Conservation (phyloP, 2,329 filamentous ascomycete genomes). For the Arthroderma sp. region DNA sequence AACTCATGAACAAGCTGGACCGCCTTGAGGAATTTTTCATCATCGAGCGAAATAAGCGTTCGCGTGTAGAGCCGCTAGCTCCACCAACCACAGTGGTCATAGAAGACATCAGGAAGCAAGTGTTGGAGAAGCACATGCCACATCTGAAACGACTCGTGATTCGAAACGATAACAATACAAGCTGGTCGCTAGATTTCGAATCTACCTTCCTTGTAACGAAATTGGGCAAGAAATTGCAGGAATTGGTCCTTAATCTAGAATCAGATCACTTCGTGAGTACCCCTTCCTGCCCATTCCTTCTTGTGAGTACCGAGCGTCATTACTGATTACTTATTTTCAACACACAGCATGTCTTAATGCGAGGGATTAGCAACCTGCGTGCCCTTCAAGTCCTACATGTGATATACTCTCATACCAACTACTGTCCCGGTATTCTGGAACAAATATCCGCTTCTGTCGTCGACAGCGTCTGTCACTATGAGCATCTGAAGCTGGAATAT, state of each 20-base stretch:
- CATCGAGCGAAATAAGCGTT: conserved; percentile 41
- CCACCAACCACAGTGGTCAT: conserved; percentile 39
- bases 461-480: conserved; percentile 13
- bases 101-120: conserved; percentile 44
- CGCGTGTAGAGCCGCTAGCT: conserved; percentile 41
- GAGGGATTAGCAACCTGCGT: conserved; percentile 10
- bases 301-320: no score
- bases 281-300: neutral
- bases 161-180: conserved; percentile 40
- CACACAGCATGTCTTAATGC: conserved; percentile 14
- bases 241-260: conserved; percentile 13
- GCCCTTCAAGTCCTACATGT: conserved; percentile 15
- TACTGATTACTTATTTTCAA: neutral
- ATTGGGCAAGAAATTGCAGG: conserved; percentile 10
- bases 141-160: conserved; percentile 46
- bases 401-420: conserved; percentile 11
- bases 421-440: conserved; percentile 9
- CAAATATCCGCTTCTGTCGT: conserved; percentile 12
- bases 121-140: conserved; percentile 45
- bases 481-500: conserved; percentile 12
- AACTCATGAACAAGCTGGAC: conserved; percentile 42
- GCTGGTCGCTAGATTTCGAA: conserved; percentile 37
- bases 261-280: conserved; percentile 14
- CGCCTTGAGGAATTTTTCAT: conserved; percentile 47
- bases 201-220: conserved; percentile 10